Percentiles rank a stretch among this genome's conserved stretches.
phyloP scores from a whole-genome alignment of 371 early-diverging fungal genomes.

The Mortierella sp. region DNA sequence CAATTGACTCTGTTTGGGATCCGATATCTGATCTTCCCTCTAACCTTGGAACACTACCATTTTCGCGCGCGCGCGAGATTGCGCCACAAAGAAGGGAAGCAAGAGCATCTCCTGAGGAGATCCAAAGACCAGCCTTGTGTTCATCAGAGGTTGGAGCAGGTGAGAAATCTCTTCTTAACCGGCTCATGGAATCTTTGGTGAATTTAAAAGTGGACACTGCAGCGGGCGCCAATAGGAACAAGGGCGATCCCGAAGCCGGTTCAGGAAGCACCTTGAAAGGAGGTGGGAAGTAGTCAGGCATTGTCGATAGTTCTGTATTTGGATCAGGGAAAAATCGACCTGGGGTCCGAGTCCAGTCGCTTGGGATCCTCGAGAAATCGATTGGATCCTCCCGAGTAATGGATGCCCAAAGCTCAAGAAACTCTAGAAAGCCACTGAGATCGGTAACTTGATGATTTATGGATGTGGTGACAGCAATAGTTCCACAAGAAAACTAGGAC shows the following conservation, averaged over 20 bases:
- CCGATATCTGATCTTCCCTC: slow-evolving; percentile 50
- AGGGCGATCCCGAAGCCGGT: slow-evolving; percentile 37
- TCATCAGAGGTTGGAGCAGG: slow-evolving; percentile 21
- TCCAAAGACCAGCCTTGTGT: slow-evolving; percentile 31
- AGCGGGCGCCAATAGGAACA: slow-evolving; percentile 51
- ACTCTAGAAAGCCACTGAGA: slow-evolving; percentile 54
- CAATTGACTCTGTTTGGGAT: slow-evolving; percentile 41
- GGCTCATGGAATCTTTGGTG: slow-evolving; percentile 38
- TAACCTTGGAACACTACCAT: slow-evolving; percentile 39
- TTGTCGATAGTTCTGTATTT: slow-evolving; percentile 9
- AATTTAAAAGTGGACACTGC: slow-evolving; percentile 48
- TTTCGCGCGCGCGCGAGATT: slow-evolving; percentile 55
- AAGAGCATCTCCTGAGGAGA: slow-evolving; percentile 60
- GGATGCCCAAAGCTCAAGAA: slow-evolving; percentile 56
- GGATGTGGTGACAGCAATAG: slow-evolving; percentile 54
- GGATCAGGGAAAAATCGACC: slow-evolving; percentile 49
- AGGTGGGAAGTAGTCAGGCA: slow-evolving; percentile 25
- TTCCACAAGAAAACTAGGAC: slow-evolving; percentile 57
- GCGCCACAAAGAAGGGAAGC: slow-evolving; percentile 52
- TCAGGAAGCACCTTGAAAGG: slow-evolving; percentile 46
- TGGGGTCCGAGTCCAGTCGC: slow-evolving; percentile 54
- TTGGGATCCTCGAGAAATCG: slow-evolving; percentile 49
- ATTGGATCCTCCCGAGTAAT: slow-evolving; percentile 49
- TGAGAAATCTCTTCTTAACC: slow-evolving; percentile 50
- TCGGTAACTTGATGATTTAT: slow-evolving; percentile 55